Evolutionary conservation across 441 rosid genomes (phyloP), one percentile per base, ranked within the genome.

Genomic region (Pelargonium australe): DNA sequence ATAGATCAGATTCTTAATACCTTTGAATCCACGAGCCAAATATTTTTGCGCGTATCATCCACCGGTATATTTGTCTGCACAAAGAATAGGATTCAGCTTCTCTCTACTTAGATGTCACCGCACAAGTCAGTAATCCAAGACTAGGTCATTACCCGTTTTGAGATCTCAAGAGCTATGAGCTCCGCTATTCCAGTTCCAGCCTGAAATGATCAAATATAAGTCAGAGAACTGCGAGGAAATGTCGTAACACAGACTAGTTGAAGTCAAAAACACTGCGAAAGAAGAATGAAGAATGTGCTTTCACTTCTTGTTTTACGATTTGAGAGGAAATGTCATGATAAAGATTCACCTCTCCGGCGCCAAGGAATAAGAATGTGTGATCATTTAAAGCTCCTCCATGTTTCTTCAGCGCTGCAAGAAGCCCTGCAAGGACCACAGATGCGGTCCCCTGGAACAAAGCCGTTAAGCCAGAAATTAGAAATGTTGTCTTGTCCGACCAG

Each of bases 131-230:
- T 6, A 37, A 37, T 37, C 41, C 41, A 37, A 37, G 41, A 37
- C 41, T 37, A 37, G 57, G 6, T 49, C 69, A 70, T 58, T 77
- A 92, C 96, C 95, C 85, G 90, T 72, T 80, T 88, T 0, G 96
- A 83, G 43, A 88, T 86, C 79, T 89, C 86, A 57, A 88, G 96
- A 68, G 96, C 97, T 79, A 92, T 86, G 97, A 89, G 78, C 97
- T 96, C 57, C 7, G 57, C 57, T 49, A 49, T 49, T 13, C 57
- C 57, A 49, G 57, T 49, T 9, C 57, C 57, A 67, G 95, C 97
- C 92, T 92, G 12, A 11, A 13, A 49, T 49, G 6, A 49, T 13
- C 41, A 13, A 49, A 49, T 14, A 49, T 3, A 49, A 49, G 37
- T 31, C 37, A 31, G 37, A 31, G 31, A 31, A 31, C 37, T 31